Base-by-base conservation (phyloP, 192 early-diverging fungal species). In the Chytriomyces hyalinus region DNA sequence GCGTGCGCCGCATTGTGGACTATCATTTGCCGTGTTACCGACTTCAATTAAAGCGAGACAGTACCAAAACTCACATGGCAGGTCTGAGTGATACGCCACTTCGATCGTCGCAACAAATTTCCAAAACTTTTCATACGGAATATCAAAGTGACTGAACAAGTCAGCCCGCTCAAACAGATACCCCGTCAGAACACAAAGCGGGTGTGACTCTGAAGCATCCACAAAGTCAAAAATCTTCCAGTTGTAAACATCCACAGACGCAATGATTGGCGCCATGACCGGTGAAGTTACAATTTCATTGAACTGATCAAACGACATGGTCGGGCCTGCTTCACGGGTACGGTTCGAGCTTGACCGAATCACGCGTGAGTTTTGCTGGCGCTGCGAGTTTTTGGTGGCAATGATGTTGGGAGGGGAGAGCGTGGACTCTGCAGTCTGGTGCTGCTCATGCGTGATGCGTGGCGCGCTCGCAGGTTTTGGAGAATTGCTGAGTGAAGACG, bases 1-100 rank as follows among this genome's bases (percentile, higher is more conserved):
- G 89, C 89, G 70, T 90, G 89, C 6, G 78, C 80, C 63, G 87
- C 82, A 70, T 90, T 90, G 70, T 90, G 89, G 65, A 87, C 86
- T 87, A 63, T 11, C 57, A 7, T 51, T n/a, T 17, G 43, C 28
- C 17, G 61, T 24, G 20, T 73, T 5, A 36, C 28, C 45, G 49
- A 65, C 5, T 64, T 22, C 26, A 53, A 7, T 46, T 13, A 20
- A 61, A 70, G 36, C 36, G 26, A 49, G 28, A 15, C 44, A 36
- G 43, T 36, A 66, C 4, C 24, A 17, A 59, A 49, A 70, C 78
- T 78, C 76, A 87, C 86, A 88, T 36, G 87, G 85, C 11, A 86
- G 61, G 68, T 88, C 85, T 9, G 80, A 48, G 53, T 84, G 84
- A 67, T 88, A 88, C 10, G 85, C 87, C 20, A 53, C 69, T 65